Base-by-base conservation (phyloP, 805 yeast genomes). In the Kregervanrija pseudodelftensis region DNA sequence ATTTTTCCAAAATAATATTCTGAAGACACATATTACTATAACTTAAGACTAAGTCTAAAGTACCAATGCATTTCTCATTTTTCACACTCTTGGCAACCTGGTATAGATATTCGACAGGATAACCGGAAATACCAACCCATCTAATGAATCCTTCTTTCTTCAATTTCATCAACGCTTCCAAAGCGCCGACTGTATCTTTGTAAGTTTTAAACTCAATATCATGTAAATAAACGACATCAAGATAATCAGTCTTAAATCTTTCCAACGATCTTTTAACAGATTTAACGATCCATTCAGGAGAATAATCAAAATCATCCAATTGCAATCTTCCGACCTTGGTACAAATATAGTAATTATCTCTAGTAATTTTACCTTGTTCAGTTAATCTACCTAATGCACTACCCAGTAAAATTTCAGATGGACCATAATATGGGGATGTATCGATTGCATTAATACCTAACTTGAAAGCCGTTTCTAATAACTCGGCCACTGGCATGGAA, bases 351-450 rank as follows among this genome's bases (percentile, higher is more conserved):
- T 84, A 84, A 14, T 69, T 57, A 5, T 80, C 81, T 47, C 98
- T 72, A 0, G 79, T 70, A 54, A 70, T 62, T 34, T 71, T 69
- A 1, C 59, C 59, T 4, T 58, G 57, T 8, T 67, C 41, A 5
- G 61, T 51, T 30, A 67, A 49, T 1, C 57, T 44, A 17, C 63
- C 60, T 51, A 90, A 65, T 0, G 89, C 91, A 12, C 70, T 49
- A 1, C 98, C 97, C 5, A 86, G 59, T 11, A 90, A 51, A 14
- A 64, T 70, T 57, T 90, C 98, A 5, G 95, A 85, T 0, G 87
- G 87, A 0, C 97, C 97, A 59, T 90, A 90, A 65, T 86, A 89
- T 3, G 97, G 96, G 0, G 96, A 85, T 0, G 97, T 88, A 58
- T 90, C 97, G 33, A 90, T 69, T 1, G 95, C 93, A 39, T 72